These are phyloP conservation scores for Cucurbita ficifolia DNA, from an alignment of 306 rosid genomes.

Conservation along the genomic window DNA sequence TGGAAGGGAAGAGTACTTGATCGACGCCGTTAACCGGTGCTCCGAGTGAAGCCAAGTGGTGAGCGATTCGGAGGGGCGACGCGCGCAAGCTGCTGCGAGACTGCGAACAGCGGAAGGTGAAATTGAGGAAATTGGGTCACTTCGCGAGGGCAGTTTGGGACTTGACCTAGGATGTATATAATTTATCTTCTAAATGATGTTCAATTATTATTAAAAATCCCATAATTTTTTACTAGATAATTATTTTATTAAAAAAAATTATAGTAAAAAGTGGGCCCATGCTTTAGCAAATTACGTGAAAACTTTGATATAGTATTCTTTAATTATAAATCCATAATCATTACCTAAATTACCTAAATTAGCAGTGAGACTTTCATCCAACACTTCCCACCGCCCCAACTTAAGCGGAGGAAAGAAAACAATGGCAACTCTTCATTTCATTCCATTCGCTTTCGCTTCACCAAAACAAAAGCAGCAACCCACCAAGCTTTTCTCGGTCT, in stretches of 20 bases:
- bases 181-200: too few relatives aligned
- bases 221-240: too few relatives aligned
- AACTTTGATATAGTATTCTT: too few relatives aligned
- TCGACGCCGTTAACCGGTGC: neutral
- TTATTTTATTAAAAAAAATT: too few relatives aligned
- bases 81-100: neutral
- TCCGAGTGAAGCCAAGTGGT: neutral
- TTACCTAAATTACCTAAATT: neutral
- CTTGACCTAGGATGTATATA: too few relatives aligned
- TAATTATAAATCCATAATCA: neutral
- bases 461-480: slow-evolving; percentile 23
- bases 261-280: neutral
- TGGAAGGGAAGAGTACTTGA: neutral
- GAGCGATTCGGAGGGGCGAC: neutral
- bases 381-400: neutral
- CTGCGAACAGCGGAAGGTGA: neutral
- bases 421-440: slow-evolving; percentile 55
- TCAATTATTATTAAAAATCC: too few relatives aligned
- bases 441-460: slow-evolving; percentile 25
- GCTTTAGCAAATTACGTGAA: neutral
- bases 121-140: neutral
- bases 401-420: neutral
- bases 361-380: too few relatives aligned
- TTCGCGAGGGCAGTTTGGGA: too few relatives aligned
- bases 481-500: slow-evolving; percentile 21